Base-by-base conservation (phyloP, 2,329 filamentous ascomycete species). In the Aureobasidium sp. region DNA sequence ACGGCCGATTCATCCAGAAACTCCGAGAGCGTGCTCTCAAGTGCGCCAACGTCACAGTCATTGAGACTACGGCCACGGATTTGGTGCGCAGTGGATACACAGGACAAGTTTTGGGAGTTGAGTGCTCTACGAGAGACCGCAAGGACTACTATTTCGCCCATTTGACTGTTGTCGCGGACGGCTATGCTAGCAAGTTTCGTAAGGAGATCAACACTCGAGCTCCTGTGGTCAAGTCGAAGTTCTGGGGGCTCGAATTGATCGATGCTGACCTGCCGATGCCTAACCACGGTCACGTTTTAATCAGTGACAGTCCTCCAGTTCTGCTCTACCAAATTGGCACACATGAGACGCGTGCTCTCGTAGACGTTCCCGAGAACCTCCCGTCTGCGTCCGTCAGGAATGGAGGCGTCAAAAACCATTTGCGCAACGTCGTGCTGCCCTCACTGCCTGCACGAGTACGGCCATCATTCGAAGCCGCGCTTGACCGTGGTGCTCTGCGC, bases 271-370 rank as follows among this genome's bases (percentile, higher is more conserved):
- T 97, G 10, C 90, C 91, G 2, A 80, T 83, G 58, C 84, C 86
- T 1, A 79, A 85, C 64, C 90, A 90, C 72, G 94, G 93, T 25
- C 91, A 96, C 74, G 93, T 99, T 66, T 81, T 97, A 60, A 88
- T 99, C 64, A 87, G 87, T 68, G 83, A 90, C 65, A 82, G 84
- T 49, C 79, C 85, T 0, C 93, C 94, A 0, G 85, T 96, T 37
- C 85, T 99, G 29, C 83, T 99, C 62, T 99, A 99, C 79, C 94
- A 97, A 77, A 99, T 99, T 72, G 93, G 94, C 71, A 89, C 90
- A 5, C 92, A 89, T 76, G 94, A 97, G 77, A 99, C 94, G 1
- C 86, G 94, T 66, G 89, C 88, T 13, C 83, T 99, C 27, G 85
- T 97, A 69, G 92, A 97, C 73, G 85, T 97, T 13, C 93, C 93